phyloP scores from a whole-genome alignment of 1,139 yeast genomes.

The Lodderomyces jiufengensis region DNA sequence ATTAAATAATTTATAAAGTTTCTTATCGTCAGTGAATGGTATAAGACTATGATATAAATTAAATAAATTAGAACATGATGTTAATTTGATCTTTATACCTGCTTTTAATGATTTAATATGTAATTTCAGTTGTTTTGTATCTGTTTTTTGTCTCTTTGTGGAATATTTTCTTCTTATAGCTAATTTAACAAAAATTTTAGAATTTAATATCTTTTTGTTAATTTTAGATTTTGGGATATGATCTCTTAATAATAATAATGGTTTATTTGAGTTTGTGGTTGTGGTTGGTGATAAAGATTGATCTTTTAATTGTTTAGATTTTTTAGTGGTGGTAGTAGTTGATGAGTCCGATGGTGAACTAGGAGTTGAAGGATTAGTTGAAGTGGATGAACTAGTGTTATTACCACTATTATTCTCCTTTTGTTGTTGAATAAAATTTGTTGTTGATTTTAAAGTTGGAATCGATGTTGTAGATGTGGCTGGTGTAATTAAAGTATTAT shows the following conservation, averaged over 20 bases:
- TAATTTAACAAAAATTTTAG: constrained; percentile 31
- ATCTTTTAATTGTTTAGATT: neutral
- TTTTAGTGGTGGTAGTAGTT: constrained; percentile 1
- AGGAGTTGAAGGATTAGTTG: neutral
- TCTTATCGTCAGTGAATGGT: constrained; percentile 24
- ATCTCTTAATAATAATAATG: constrained; percentile 9
- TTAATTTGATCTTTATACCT: constrained; percentile 46
- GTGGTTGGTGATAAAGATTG: neutral
- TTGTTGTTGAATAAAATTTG: neutral
- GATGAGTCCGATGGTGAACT: constrained; percentile 1
- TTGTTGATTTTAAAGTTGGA: constrained; percentile 1
- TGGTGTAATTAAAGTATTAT: neutral
- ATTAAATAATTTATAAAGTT: constrained; percentile 12
- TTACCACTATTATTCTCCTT: too few relatives aligned
- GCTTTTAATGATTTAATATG: constrained; percentile 54
- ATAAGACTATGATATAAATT: constrained; percentile 44
- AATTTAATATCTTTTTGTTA: constrained; percentile 19
- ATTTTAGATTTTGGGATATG: constrained; percentile 22
- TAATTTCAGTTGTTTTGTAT: constrained; percentile 25
- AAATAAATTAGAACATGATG: constrained; percentile 42
- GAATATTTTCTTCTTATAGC: constrained; percentile 38
- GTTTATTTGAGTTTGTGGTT: constrained; percentile 4
- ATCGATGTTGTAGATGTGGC: neutral
- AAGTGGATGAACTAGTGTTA: neutral
- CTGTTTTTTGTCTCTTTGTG: constrained; percentile 15